Evolutionary conservation across 352 stramenopile genomes (phyloP), one percentile per base, ranked within the genome.

Genomic region (Pythium grandisporangium): DNA sequence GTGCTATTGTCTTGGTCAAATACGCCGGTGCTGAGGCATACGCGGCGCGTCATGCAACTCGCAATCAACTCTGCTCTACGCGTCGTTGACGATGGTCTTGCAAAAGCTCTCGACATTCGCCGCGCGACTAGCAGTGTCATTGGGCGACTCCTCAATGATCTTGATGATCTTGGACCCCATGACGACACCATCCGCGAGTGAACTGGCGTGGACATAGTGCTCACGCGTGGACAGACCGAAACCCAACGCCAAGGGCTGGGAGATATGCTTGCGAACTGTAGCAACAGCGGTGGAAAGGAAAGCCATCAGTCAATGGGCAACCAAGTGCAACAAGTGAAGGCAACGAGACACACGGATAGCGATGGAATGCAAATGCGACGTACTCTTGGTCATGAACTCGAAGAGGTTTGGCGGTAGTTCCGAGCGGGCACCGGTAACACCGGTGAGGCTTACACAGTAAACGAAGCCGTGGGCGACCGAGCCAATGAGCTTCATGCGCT

Each of bases 201-300:
- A 71, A 38, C 91, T 83, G 1, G 97, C 95, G 66, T 96, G 80
- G 16, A 83, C 33, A 34, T 93, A 90, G 55, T 97, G 89, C 42
- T 97, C 63, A 22, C 88, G 86, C 30, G 71, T 97, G 25, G 90
- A 98, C 33, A 99, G 91, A 20, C 96, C 96, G 63, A 99, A 99
- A 39, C 96, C 96, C 11, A 99, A 84, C 21, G 93, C 95, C 8
- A 99, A 66, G 16, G 96, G 95, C 46, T 82, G 59, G 57, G 79
- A 87, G 36, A 91, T 75, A 51, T 89, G 81, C 37, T 63, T 66
- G 48, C 80, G 80, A 54, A 93, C 80, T 89, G 40, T 32, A 8
- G 14, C 27, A 39, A 5, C 46, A n/a, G 34, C 37, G 24, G 34
- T 51, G n/a, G 46, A 2, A 48, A 48, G 14, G 19, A 32, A 14